Conservation (phyloP, 73 alveolate genomes). For the Symbiodinium natans region DNA sequence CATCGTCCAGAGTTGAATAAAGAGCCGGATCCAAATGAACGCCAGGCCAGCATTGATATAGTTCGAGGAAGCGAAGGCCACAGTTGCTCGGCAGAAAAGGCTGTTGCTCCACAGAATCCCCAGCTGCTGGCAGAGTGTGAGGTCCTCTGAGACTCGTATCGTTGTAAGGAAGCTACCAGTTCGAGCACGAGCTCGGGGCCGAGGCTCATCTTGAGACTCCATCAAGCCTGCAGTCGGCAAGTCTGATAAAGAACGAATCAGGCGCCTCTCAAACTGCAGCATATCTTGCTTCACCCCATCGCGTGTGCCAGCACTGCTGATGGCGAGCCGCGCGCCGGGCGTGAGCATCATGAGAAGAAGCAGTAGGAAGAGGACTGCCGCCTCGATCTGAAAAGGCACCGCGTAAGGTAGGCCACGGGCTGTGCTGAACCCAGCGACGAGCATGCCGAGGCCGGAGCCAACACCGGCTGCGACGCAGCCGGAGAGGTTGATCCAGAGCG, state of each 20-base stretch:
- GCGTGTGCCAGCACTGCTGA: constrained; percentile 14
- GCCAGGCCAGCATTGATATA: constrained; percentile 78
- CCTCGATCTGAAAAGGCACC: constrained; percentile 48
- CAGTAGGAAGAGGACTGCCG: constrained; percentile 24
- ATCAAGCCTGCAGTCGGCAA: too few species aligned
- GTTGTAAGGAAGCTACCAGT: constrained; percentile 39
- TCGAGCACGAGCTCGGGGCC: too few species aligned
- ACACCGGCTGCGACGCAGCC: constrained; percentile 78
- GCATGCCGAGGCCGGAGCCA: constrained; percentile 50
- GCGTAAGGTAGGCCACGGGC: constrained; percentile 52
- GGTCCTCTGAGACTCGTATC: background rate
- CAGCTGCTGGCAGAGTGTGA: constrained; percentile 15
- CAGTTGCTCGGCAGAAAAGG: constrained; percentile 36
- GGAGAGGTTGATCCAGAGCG: constrained; percentile 55
- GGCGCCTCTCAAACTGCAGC: too few species aligned
- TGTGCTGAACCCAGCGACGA: constrained; percentile 49
- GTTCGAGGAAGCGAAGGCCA: constrained; percentile 84
- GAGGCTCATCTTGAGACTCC: too few species aligned
- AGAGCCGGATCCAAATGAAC: constrained; percentile 71
- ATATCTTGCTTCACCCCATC: too few species aligned
- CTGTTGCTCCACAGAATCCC: background rate
- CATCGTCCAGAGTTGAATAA: constrained; percentile 29
- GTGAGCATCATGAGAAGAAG: background rate
- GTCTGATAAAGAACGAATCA: too few species aligned
- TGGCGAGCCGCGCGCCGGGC: constrained; percentile 12